Evolutionary conservation across 306 rosid species (phyloP).

Genomic region (Lathyrus sativus): DNA sequence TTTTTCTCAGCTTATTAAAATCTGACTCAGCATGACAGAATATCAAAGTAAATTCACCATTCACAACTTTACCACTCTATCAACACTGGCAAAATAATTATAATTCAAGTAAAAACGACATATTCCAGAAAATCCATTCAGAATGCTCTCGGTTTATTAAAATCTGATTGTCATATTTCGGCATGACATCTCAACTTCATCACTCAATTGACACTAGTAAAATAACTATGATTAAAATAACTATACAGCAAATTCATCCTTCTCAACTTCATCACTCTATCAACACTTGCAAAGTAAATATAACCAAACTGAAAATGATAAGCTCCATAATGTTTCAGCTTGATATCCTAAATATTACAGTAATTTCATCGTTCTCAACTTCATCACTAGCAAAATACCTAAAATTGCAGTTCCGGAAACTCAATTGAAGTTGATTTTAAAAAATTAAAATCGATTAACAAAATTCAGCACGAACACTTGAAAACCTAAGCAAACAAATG

Average conservation of each 20-base stretch:
- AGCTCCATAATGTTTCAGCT: not conserved
- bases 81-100: not conserved
- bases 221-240: not conserved
- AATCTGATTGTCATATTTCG: not conserved
- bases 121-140: not conserved
- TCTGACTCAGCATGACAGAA: not conserved
- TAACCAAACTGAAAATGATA: not conserved
- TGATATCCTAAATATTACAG: not conserved
- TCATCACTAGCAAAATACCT: not conserved
- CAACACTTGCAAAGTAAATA: not conserved
- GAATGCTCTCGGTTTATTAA: not conserved
- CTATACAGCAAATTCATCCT: not conserved
- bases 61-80: slow-evolving; percentile 13
- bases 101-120: not conserved
- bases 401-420: not conserved
- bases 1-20: not conserved
- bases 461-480: slow-evolving; percentile 1
- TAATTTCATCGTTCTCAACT: not conserved
- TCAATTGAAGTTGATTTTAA: not conserved
- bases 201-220: not conserved
- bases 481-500: slow-evolving; percentile 8
- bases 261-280: not conserved
- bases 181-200: not conserved
- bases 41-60: not conserved
- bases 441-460: not conserved